Conservation (phyloP, 805 yeast species). For the Wickerhamiella kazuoi region DNA sequence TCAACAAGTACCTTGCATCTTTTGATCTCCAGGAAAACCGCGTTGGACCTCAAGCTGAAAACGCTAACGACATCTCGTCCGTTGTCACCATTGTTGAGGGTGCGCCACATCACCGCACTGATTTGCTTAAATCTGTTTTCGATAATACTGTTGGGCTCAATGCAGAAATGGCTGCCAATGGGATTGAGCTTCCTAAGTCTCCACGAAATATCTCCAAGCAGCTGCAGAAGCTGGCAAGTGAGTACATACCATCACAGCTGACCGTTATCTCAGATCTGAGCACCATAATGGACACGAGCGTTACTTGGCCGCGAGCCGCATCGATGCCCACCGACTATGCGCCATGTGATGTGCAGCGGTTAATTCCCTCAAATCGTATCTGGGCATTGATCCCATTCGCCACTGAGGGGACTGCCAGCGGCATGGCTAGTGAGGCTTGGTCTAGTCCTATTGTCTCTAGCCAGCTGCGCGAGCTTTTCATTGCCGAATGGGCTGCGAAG, state of each 20-base stretch:
- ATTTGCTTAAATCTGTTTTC: slow-evolving; percentile 20
- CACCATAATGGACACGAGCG: slow-evolving; percentile 12
- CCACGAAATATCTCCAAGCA: slow-evolving; percentile 13
- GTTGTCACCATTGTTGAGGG: slow-evolving; percentile 24
- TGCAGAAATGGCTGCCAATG: slow-evolving; percentile 23
- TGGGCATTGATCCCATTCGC: slow-evolving; percentile 23
- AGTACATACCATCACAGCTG: slow-evolving; percentile 1
- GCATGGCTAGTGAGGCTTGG: slow-evolving; percentile 19
- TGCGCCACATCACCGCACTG: slow-evolving; percentile 12
- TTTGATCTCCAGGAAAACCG: slow-evolving; percentile 15
- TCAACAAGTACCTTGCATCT: slow-evolving; percentile 20
- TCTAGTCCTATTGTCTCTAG: slow-evolving; percentile 20
- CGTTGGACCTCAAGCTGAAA: background rate
- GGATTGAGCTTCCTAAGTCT: slow-evolving; percentile 18
- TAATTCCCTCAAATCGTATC: slow-evolving; percentile 19
- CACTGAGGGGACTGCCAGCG: slow-evolving; percentile 15
- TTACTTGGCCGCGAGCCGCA: slow-evolving; percentile 14
- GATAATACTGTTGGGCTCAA: slow-evolving; percentile 23
- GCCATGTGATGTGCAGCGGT: slow-evolving; percentile 11
- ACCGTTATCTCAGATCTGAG: slow-evolving; percentile 13
- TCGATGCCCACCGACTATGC: slow-evolving; percentile 2
- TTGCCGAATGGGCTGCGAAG: slow-evolving; percentile 24
- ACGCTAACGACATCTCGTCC: slow-evolving; percentile 16
- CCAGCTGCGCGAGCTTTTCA: slow-evolving; percentile 22
- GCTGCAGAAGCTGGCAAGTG: slow-evolving; percentile 6